Evolutionary conservation across 805 yeast genomes (phyloP).

Genomic region (Martiniozyma abietophila): DNA sequence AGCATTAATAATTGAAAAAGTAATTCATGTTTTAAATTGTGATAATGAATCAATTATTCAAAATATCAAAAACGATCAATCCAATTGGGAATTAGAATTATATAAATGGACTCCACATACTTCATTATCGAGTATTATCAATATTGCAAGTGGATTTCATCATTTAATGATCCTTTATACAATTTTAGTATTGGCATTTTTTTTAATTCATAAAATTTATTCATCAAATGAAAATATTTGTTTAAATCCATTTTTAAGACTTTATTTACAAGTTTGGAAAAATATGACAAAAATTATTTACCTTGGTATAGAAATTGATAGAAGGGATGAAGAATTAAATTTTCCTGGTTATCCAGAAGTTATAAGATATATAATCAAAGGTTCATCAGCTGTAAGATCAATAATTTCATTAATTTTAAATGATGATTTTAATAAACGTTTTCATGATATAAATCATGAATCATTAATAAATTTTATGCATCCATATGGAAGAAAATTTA

Average conservation of each 20-base stretch:
- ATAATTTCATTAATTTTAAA: conserved; percentile 54
- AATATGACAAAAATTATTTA: conserved; percentile 50
- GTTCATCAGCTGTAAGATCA: conserved; percentile 54
- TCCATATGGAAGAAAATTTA: conserved; percentile 54
- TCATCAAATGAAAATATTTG: conserved; percentile 30
- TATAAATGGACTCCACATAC: conserved; percentile 31
- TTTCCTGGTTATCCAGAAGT: conserved; percentile 35
- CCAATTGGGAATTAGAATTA: conserved; percentile 26
- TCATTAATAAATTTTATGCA: conserved; percentile 52
- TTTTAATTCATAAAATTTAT: conserved; percentile 36
- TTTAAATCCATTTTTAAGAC: conserved; percentile 53
- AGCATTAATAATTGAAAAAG: conserved; percentile 29
- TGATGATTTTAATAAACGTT: conserved; percentile 31
- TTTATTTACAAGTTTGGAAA: conserved; percentile 56
- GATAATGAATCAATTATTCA: conserved; percentile 34
- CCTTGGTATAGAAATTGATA: conserved; percentile 52
- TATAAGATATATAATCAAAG: conserved; percentile 44
- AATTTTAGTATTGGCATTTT: conserved; percentile 33
- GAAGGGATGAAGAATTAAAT: conserved; percentile 36
- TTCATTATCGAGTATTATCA: conserved; percentile 16
- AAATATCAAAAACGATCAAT: conserved; percentile 32
- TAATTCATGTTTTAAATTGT: conserved; percentile 30
- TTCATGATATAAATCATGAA: conserved; percentile 52
- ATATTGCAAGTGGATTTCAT: conserved; percentile 23
- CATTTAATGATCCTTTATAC: conserved; percentile 38